Evolutionary conservation across 2,329 filamentous ascomycete species (phyloP), one percentile per base, ranked within the genome.

Genomic region (Huntiella abstrusa): DNA sequence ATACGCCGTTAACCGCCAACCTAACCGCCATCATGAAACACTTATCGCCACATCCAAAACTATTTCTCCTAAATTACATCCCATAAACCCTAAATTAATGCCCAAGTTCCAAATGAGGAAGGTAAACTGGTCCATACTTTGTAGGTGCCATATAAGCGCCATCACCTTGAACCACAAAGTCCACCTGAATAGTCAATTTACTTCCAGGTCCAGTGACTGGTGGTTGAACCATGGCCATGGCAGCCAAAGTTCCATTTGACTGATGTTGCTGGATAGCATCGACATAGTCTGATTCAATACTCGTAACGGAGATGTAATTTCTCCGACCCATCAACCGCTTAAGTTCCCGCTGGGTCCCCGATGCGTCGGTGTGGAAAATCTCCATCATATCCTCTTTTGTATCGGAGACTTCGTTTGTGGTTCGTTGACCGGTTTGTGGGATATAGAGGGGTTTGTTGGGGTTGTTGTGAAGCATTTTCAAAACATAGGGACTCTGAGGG

Each of bases 361-460:
- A 84, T 12, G 91, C 85, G 55, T 98, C 91, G 5, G 80, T 83
- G 56, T 91, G 85, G 71, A 98, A 98, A 54, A 98, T 92, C 66
- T 98, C 91, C 83, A 98, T 93, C 91, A 98, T 98, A 63, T 98
- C 91, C 62, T 98, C 91, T 63, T 98, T 96, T 41, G 91, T 98
- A 60, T 98, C 91, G 1, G 79, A 82, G 1, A 83, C 72, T 52
- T 79, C 73, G 51, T 85, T 75, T 1, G 71, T 80, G 1, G 81
- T 78, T 53, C 75, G 73, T 48, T 85, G 77, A 1, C 88, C 88
- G 61, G 98, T 98, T 46, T 74, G 70, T 0, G 91, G 91, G 46
- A 98, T 71, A 60, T 95, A 98, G 22, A 96, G 75, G 34, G 83
- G 75, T 61, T 88, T 91, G 64, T 87, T 88, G 22, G 22, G 22